These are phyloP conservation scores for Pseudopyricularia cyperi DNA, from an alignment of 2,329 filamentous ascomycete species.

Conservation along the genomic window DNA sequence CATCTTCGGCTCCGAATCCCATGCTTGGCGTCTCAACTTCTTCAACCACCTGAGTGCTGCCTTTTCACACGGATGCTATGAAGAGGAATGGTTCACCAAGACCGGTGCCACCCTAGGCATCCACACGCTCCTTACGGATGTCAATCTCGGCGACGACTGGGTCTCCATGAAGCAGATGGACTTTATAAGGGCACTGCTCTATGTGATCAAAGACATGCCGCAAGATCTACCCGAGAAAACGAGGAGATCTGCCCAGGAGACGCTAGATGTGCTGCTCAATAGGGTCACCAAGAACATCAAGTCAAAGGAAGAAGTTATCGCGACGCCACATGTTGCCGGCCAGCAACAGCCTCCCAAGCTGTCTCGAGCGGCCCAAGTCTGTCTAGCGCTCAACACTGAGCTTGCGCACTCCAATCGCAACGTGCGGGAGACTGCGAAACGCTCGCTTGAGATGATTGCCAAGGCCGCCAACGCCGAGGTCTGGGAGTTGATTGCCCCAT, in stretches of 20 bases:
- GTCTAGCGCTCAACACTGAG: constrained; percentile 75
- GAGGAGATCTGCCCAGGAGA: constrained; percentile 67
- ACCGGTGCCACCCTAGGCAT: constrained; percentile 86
- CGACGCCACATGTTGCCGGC: constrained; percentile 23
- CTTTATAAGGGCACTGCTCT: constrained; percentile 82
- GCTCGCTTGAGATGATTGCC: constrained; percentile 68
- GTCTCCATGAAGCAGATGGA: constrained; percentile 71
- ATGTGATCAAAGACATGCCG: constrained; percentile 97
- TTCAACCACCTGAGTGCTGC: constrained; percentile 71
- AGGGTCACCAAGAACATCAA: constrained; percentile 68
- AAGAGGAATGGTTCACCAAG: constrained; percentile 98
- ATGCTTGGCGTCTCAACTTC: constrained; percentile 66
- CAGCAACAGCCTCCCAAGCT: constrained; percentile 27
- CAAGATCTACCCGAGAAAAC: constrained; percentile 86
- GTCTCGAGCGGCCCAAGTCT: constrained; percentile 60
- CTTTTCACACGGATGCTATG: constrained; percentile 91
- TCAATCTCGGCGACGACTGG: constrained; percentile 77
- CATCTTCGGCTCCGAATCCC: constrained; percentile 64
- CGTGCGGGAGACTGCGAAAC: constrained; percentile 76
- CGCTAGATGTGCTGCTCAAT: constrained; percentile 65
- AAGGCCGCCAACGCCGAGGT: constrained; percentile 66
- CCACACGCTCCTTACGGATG: constrained; percentile 69
- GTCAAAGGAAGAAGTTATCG: constrained; percentile 56
- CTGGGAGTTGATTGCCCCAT: constrained; percentile 77
- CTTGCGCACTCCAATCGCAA: constrained; percentile 92